Evolutionary conservation across 1,284 basidiomycete genomes (phyloP).

Genomic region (Melanopsichium pennsylvanicum): DNA sequence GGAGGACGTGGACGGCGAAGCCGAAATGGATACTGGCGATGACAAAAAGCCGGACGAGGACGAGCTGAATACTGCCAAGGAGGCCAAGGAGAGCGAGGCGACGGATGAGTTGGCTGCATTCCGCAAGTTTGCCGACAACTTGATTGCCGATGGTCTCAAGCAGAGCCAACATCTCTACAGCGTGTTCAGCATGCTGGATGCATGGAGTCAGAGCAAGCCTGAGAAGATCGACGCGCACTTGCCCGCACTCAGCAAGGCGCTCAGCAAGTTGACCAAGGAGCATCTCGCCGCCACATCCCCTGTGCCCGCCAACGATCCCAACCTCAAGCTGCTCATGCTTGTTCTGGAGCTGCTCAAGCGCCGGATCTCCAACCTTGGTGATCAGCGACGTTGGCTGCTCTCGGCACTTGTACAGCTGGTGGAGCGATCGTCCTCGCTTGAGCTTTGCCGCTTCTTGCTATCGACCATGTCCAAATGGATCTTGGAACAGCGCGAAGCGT

Average conservation of each 20-base stretch:
- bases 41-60: slow-evolving; percentile 75
- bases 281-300: slow-evolving; percentile 73
- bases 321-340: slow-evolving; percentile 69
- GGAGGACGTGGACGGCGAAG: slow-evolving; percentile 52
- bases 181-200: slow-evolving; percentile 84
- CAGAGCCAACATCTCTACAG: slow-evolving; percentile 79
- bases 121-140: slow-evolving; percentile 77
- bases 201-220: slow-evolving; percentile 83
- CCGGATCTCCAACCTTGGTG: slow-evolving; percentile 70
- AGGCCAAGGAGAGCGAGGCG: slow-evolving; percentile 23
- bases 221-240: slow-evolving; percentile 84
- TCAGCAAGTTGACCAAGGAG: slow-evolving; percentile 87
- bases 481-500: slow-evolving; percentile 70
- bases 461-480: slow-evolving; percentile 90
- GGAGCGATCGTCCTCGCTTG: slow-evolving; percentile 86
- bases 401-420: slow-evolving; percentile 79
- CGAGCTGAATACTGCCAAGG: slow-evolving; percentile 17
- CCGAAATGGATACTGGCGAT: slow-evolving; percentile 70
- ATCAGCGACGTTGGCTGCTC: slow-evolving; percentile 75
- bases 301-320: slow-evolving; percentile 50
- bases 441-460: slow-evolving; percentile 85
- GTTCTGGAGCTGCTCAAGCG: slow-evolving; percentile 70
- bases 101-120: slow-evolving; percentile 75
- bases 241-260: slow-evolving; percentile 79
- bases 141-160: slow-evolving; percentile 83